phyloP scores from a whole-genome alignment of 495 filamentous ascomycete species.

The Alectoria sarmentosa region DNA sequence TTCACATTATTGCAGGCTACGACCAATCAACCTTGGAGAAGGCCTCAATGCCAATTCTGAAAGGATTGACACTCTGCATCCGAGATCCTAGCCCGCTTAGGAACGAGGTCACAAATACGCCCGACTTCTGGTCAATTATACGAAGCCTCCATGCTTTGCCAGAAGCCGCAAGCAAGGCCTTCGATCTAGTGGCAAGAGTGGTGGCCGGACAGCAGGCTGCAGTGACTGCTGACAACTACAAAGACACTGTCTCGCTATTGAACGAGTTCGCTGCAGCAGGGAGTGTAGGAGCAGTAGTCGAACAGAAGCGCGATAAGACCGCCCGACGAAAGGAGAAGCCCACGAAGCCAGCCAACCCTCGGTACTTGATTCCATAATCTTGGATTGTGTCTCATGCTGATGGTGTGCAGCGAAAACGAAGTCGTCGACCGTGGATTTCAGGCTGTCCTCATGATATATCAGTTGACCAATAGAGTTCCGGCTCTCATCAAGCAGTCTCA shows the following conservation, averaged over 20 bases:
- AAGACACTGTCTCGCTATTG: slow-evolving; percentile 70
- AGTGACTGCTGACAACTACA: slow-evolving; percentile 92
- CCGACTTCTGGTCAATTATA: slow-evolving; percentile 95
- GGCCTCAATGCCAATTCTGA: slow-evolving; percentile 64
- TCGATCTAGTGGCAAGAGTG: slow-evolving; percentile 71
- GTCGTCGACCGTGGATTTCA: slow-evolving; percentile 71
- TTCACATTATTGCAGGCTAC: slow-evolving; percentile 87
- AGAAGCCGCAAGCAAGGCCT: slow-evolving; percentile 68
- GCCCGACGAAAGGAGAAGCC: slow-evolving; percentile 41
- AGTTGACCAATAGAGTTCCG: slow-evolving; percentile 73
- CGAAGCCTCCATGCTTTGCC: slow-evolving; percentile 59
- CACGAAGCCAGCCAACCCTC: slow-evolving; percentile 50
- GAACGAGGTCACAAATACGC: slow-evolving; percentile 89
- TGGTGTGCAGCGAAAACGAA: slow-evolving; percentile 54
- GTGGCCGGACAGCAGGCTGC: slow-evolving; percentile 56
- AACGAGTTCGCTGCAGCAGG: slow-evolving; percentile 87
- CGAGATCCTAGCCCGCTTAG: slow-evolving; percentile 66
- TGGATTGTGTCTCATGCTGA: slow-evolving; percentile 9
- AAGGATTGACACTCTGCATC: slow-evolving; percentile 74
- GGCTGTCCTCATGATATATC: slow-evolving; percentile 71
- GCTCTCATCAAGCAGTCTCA: slow-evolving; percentile 87
- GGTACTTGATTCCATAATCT: slow-evolving; percentile 38
- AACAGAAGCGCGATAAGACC: slow-evolving; percentile 66
- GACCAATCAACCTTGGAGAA: slow-evolving; percentile 68
- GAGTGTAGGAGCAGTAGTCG: slow-evolving; percentile 67